phyloP scores from a whole-genome alignment of 2,329 filamentous ascomycete species.

The Uncinocarpus reesii region DNA sequence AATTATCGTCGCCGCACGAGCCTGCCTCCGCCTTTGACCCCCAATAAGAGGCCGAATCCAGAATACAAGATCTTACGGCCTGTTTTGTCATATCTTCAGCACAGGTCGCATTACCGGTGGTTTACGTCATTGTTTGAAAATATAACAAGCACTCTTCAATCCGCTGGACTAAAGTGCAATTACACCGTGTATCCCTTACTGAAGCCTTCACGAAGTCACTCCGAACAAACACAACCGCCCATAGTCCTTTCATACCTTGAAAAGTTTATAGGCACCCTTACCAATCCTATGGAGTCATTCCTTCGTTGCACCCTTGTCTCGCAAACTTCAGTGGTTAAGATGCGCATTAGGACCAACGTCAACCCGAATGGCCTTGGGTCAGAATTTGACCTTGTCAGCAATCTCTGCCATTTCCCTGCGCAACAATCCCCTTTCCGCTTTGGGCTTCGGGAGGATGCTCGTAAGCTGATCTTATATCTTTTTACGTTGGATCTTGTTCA shows the following conservation, averaged over 20 bases:
- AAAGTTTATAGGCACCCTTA: conserved; percentile 33
- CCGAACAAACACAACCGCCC: conserved; percentile 1
- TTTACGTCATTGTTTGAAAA: conserved; percentile 28
- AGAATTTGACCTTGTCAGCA: conserved; percentile 30
- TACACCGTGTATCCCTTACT: conserved; percentile 19
- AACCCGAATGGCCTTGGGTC: conserved; percentile 29
- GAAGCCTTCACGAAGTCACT: neutral
- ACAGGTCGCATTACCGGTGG: conserved; percentile 32
- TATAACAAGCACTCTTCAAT: conserved; percentile 25
- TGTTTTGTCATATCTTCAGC: conserved; percentile 45
- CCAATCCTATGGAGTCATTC: conserved; percentile 36
- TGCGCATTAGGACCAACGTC: conserved; percentile 31
- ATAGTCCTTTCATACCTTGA: conserved; percentile 26
- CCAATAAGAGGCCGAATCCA: conserved; percentile 40
- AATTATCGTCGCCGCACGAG: conserved; percentile 58
- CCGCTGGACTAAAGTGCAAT: conserved; percentile 26
- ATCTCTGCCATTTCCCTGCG: conserved; percentile 24
- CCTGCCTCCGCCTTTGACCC: conserved; percentile 47
- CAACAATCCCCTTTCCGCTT: conserved; percentile 25
- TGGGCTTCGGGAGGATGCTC: conserved; percentile 27
- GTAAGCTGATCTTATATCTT: conserved; percentile 28
- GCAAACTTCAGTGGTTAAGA: conserved; percentile 28
- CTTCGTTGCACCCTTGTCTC: conserved; percentile 31
- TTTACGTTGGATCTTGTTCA: conserved; percentile 32
- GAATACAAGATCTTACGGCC: conserved; percentile 52